A percentile compares a stretch with the other conserved stretches of the same genome.
phyloP scores from a whole-genome alignment of 2,329 filamentous ascomycete genomes.

The Stagonosporopsis rhizophila region DNA sequence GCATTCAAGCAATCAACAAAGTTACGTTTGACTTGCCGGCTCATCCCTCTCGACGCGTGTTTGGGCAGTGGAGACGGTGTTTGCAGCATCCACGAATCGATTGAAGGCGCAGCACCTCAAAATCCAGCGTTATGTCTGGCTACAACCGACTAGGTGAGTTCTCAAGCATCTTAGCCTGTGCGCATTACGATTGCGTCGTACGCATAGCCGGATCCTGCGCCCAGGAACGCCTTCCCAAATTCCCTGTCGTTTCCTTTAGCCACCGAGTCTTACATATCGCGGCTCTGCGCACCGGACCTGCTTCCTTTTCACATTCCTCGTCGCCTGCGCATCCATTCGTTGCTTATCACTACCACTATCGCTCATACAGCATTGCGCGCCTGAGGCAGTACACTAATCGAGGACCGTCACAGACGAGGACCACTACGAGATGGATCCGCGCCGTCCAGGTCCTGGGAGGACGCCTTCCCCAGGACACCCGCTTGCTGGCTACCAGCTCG shows the following conservation, averaged over 20 bases:
- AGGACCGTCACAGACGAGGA: constrained; percentile 32
- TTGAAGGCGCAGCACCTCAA: constrained; percentile 35
- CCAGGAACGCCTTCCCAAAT: constrained; percentile 19
- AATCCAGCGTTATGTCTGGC: constrained; percentile 37
- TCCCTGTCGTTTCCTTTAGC: constrained; percentile 13
- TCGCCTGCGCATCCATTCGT: constrained; percentile 22
- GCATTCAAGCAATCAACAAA: constrained; percentile 30
- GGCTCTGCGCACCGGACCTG: constrained; percentile 10
- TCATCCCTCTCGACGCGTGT: constrained; percentile 23
- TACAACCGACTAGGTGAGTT: constrained; percentile 50
- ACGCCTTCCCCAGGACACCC: constrained; percentile 81
- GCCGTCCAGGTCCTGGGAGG: constrained; percentile 52
- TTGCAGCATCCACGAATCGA: constrained; percentile 27
- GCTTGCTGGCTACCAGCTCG: constrained; percentile 78
- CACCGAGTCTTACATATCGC: constrained; percentile 8
- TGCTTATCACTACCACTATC: constrained; percentile 6
- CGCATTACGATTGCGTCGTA: constrained; percentile 20
- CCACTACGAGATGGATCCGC: constrained; percentile 59
- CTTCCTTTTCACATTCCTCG: constrained; percentile 15
- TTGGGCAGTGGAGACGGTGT: constrained; percentile 26
- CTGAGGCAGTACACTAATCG: constrained; percentile 29
- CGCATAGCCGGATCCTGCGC: constrained; percentile 21
- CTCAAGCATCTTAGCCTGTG: constrained; percentile 16
- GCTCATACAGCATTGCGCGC: constrained; percentile 22
- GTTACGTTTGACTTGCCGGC: constrained; percentile 23